These are phyloP conservation scores for Reticulascus tulasneorum DNA, from an alignment of 2,329 filamentous ascomycete genomes.

Conservation along the genomic window DNA sequence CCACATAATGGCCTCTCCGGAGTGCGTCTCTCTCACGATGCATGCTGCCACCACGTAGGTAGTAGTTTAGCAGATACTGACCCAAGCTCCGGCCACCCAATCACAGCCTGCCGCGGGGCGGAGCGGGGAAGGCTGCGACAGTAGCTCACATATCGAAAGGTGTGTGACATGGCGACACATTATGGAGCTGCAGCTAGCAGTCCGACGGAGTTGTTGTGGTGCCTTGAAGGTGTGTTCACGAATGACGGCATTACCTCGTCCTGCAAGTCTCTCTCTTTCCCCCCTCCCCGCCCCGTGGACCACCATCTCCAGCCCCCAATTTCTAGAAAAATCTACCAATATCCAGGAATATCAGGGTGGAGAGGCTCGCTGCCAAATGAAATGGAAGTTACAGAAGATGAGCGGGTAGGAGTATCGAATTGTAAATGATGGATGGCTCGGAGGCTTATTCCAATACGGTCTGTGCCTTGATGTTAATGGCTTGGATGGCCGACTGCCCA, in stretches of 20 bases:
- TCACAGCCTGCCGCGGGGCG: constrained; percentile 8
- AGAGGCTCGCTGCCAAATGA: no score
- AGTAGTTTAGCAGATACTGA: constrained; percentile 4
- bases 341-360: no score
- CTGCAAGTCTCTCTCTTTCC: no score
- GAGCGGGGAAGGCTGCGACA: constrained; percentile 13
- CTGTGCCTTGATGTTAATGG: no score
- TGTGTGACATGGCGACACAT: constrained; percentile 12
- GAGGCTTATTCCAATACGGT: no score
- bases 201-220: constrained; percentile 6
- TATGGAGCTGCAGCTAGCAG: constrained; percentile 10
- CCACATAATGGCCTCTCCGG: constrained; percentile 1
- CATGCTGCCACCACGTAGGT: constrained; percentile 4
- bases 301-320: constrained; percentile 5
- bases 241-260: no score
- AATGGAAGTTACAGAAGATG: no score
- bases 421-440: no score
- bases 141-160: no score
- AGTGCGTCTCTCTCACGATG: background rate
- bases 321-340: constrained; percentile 9
- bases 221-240: no score
- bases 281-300: background rate
- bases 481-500: no score
- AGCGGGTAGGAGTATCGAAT: no score
- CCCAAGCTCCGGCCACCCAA: constrained; percentile 3